Evolutionary conservation across 495 filamentous ascomycete species (phyloP).

Genomic region (Podospora australis): DNA sequence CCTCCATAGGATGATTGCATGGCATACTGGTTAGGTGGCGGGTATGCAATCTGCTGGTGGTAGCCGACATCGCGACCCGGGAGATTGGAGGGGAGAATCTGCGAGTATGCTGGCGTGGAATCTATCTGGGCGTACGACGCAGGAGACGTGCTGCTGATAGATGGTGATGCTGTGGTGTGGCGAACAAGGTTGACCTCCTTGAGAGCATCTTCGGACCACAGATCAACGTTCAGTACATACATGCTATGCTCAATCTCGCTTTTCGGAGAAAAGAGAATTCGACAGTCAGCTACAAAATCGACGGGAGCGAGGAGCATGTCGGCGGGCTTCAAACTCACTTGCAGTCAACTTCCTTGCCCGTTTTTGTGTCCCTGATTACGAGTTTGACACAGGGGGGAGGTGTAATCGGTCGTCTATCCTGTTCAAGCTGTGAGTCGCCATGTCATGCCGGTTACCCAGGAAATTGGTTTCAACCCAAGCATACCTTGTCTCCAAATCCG

Average conservation of each 20-base stretch:
- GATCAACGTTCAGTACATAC: constrained; percentile 88
- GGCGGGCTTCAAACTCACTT: constrained; percentile 55
- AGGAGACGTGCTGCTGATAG: constrained; percentile 67
- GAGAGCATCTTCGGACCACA: constrained; percentile 79
- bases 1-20: constrained; percentile 20
- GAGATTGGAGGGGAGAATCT: constrained; percentile 28
- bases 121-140: constrained; percentile 30
- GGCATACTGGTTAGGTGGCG: constrained; percentile 14
- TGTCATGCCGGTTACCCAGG: not conserved
- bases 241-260: constrained; percentile 71
- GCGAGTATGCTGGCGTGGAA: constrained; percentile 26
- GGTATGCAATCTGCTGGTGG: constrained; percentile 18
- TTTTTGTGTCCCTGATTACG: constrained; percentile 68
- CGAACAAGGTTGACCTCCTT: constrained; percentile 92
- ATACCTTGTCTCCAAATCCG: constrained; percentile 95
- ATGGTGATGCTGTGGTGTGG: constrained; percentile 78
- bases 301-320: not conserved
- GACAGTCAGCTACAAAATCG: constrained; percentile 8
- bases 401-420: constrained; percentile 95
- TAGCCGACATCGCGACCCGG: constrained; percentile 20
- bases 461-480: constrained; percentile 5
- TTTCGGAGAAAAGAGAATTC: not conserved
- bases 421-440: constrained; percentile 5
- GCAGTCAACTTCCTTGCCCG: constrained; percentile 82
- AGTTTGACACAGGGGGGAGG: constrained; percentile 89